Evolutionary conservation across 1,139 yeast species (phyloP).

Genomic region (Blastobotrys aristatus): DNA sequence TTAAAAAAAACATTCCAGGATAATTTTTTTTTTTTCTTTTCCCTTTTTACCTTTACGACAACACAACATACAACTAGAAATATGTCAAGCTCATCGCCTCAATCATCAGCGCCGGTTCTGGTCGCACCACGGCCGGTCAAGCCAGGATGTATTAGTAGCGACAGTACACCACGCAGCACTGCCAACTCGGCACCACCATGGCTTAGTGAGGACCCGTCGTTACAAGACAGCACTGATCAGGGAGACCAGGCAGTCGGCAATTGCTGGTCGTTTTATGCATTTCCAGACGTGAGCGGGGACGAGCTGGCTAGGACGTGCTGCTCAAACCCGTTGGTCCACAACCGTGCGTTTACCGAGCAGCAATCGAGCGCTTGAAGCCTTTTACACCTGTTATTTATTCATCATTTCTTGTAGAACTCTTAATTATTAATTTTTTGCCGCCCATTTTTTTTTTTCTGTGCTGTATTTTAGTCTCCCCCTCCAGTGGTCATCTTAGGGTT

Average conservation of each 20-base stretch:
- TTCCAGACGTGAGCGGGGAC: slow-evolving; percentile 24
- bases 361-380: background rate
- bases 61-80: background rate
- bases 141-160: background rate
- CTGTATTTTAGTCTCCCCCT: no score
- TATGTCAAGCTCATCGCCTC: background rate
- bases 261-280: slow-evolving; percentile 13
- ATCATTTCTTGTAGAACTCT: no score
- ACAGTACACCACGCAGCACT: no score
- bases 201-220: no score
- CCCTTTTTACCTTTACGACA: background rate
- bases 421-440: no score
- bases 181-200: no score
- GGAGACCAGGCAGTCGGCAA: no score
- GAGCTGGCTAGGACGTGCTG: slow-evolving; percentile 23
- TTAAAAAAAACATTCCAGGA: background rate
- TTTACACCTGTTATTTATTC: no score
- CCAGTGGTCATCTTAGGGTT: no score
- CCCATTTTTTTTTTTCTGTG: no score
- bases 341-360: slow-evolving; percentile 21
- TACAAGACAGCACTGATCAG: no score
- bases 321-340: slow-evolving; percentile 26
- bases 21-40: background rate
- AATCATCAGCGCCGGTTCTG: background rate
- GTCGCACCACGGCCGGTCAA: slow-evolving; percentile 5